Evolutionary conservation across 352 stramenopile species (phyloP).

Genomic region (Saprolegnia diclina): DNA sequence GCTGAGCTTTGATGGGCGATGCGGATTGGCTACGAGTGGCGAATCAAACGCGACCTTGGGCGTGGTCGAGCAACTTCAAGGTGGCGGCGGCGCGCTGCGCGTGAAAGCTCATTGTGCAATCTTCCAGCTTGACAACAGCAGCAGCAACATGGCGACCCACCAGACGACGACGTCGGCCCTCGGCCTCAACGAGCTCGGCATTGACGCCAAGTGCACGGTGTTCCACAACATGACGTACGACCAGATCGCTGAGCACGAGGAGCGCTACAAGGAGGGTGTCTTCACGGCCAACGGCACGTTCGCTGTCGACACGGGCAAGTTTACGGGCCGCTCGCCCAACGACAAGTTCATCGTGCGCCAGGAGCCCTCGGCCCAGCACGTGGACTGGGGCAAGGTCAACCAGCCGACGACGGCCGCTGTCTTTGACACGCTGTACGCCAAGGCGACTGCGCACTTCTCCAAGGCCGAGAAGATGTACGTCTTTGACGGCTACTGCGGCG

Average conservation of each 20-base stretch:
- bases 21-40: background rate
- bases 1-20: background rate
- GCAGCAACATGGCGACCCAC: conserved; percentile 30
- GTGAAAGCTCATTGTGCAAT: conserved; percentile 12
- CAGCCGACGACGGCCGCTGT: conserved; percentile 49
- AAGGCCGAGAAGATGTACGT: conserved; percentile 53
- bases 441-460: conserved; percentile 48
- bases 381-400: conserved; percentile 53
- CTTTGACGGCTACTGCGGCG: conserved; percentile 55
- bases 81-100: background rate
- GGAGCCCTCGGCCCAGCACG: conserved; percentile 39
- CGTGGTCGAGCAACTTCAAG: background rate
- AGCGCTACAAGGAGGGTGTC: conserved; percentile 45
- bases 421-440: conserved; percentile 43
- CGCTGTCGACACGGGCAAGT: conserved; percentile 57
- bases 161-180: conserved; percentile 50
- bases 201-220: conserved; percentile 37
- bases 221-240: conserved; percentile 54
- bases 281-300: conserved; percentile 59
- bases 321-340: conserved; percentile 51
- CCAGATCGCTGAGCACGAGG: conserved; percentile 43
- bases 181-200: conserved; percentile 40
- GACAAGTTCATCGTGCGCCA: conserved; percentile 66
- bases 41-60: background rate
- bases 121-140: background rate